These are phyloP conservation scores for Agastache rugosa DNA, from an alignment of 257 asterid genomes.

Conservation along the genomic window DNA sequence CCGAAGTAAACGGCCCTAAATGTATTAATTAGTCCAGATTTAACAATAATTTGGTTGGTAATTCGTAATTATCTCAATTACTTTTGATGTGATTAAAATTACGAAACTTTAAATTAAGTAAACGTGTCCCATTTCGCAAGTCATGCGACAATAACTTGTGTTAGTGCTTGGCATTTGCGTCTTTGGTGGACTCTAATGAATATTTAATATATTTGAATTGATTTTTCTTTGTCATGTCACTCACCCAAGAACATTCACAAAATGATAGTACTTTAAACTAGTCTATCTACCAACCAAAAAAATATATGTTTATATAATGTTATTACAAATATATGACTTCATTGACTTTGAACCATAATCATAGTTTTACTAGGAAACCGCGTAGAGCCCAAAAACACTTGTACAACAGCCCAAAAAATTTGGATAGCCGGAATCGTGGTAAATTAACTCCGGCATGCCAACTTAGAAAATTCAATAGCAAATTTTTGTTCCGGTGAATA, in stretches of 20 bases:
- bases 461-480: too few species aligned
- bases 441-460: too few species aligned
- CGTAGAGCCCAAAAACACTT: too few species aligned
- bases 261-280: not conserved
- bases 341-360: too few species aligned
- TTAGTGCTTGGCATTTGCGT: conserved; percentile 15
- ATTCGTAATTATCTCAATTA: not conserved
- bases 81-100: not conserved
- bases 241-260: not conserved
- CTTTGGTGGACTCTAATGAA: not conserved
- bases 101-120: not conserved
- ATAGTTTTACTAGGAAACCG: too few species aligned
- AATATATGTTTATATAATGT: too few species aligned
- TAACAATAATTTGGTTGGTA: not conserved
- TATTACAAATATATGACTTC: too few species aligned
- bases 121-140: not conserved
- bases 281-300: not conserved
- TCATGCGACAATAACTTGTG: not conserved
- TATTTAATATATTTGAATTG: not conserved
- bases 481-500: too few species aligned
- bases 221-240: not conserved
- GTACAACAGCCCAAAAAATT: too few species aligned
- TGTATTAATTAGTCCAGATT: not conserved
- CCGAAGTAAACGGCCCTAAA: too few species aligned
- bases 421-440: too few species aligned